These are phyloP conservation scores for Arthroderma sp. DNA, from an alignment of 2,329 filamentous ascomycete species.

Conservation along the genomic window DNA sequence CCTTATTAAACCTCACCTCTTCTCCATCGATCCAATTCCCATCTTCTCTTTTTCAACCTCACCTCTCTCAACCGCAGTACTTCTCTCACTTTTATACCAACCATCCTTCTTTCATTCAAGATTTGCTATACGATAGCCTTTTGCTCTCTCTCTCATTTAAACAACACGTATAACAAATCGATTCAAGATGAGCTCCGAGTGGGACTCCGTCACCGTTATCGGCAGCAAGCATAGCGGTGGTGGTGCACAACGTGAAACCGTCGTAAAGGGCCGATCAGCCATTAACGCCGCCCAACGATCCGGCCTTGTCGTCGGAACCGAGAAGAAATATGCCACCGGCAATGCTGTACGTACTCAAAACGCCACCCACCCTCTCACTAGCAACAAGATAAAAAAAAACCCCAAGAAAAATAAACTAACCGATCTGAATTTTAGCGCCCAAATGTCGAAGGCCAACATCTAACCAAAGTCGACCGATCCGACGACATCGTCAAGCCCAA, in stretches of 20 bases:
- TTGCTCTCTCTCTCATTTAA: not conserved
- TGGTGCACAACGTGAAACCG: constrained; percentile 60
- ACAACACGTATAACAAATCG: not conserved
- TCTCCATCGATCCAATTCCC: not conserved
- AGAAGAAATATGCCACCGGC: constrained; percentile 77
- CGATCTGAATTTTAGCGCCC: constrained; percentile 28
- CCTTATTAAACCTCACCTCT: not conserved
- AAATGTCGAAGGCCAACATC: constrained; percentile 71
- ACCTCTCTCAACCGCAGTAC: not conserved
- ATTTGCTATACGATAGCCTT: not conserved
- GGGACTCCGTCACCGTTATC: constrained; percentile 85
- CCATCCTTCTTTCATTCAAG: not conserved
- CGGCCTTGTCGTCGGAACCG: constrained; percentile 64
- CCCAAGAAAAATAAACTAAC: constrained; percentile 2
- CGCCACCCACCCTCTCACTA: not conserved
- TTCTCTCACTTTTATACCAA: not conserved
- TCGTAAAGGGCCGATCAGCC: constrained; percentile 69
- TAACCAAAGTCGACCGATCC: constrained; percentile 93
- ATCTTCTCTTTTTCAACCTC: not conserved
- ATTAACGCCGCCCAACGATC: constrained; percentile 81
- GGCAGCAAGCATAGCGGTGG: constrained; percentile 69
- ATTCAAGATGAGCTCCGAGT: constrained; percentile 53
- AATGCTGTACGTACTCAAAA: constrained; percentile 56
- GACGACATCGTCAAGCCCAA: constrained; percentile 98
- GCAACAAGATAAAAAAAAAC: not conserved